These are phyloP conservation scores for Kluyveromyces wickerhamii DNA, from an alignment of 805 yeast genomes.

Conservation along the genomic window DNA sequence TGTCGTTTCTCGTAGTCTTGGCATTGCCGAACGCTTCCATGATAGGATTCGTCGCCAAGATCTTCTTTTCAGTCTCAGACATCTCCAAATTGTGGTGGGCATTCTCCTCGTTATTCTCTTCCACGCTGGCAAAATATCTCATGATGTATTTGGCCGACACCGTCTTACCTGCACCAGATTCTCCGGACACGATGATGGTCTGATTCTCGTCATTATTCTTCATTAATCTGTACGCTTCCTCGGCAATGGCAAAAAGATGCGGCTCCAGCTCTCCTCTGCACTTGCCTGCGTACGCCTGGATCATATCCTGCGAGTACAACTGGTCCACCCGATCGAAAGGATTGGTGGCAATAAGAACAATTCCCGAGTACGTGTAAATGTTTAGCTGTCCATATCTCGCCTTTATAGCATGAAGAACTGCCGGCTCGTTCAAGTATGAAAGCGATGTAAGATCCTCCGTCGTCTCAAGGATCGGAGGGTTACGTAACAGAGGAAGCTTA, in stretches of 20 bases:
- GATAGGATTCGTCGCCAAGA: conserved; percentile 89
- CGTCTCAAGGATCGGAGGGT: conserved; percentile 87
- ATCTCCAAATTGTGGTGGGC: conserved; percentile 46
- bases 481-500: conserved; percentile 71
- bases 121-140: conserved; percentile 96
- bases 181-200: conserved; percentile 95
- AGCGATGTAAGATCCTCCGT: conserved; percentile 90
- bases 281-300: conserved; percentile 90
- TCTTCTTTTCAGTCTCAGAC: conserved; percentile 88
- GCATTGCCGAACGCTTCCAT: conserved; percentile 93
- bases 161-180: conserved; percentile 98
- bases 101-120: conserved; percentile 34
- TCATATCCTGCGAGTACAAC: conserved; percentile 82
- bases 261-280: conserved; percentile 94
- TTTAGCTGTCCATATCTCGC: conserved; percentile 82
- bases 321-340: conserved; percentile 93
- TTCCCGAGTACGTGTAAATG: conserved; percentile 94
- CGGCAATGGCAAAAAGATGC: conserved; percentile 94
- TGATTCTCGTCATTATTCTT: conserved; percentile 77
- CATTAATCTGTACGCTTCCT: conserved; percentile 95
- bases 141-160: conserved; percentile 94
- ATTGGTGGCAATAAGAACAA: conserved; percentile 90
- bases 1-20: conserved; percentile 82
- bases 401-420: conserved; percentile 88
- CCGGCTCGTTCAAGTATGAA: conserved; percentile 92